Evolutionary conservation across 169 alveolate genomes (phyloP), one percentile per base, ranked within the genome.

Genomic region (Toxoplasma gondii): DNA sequence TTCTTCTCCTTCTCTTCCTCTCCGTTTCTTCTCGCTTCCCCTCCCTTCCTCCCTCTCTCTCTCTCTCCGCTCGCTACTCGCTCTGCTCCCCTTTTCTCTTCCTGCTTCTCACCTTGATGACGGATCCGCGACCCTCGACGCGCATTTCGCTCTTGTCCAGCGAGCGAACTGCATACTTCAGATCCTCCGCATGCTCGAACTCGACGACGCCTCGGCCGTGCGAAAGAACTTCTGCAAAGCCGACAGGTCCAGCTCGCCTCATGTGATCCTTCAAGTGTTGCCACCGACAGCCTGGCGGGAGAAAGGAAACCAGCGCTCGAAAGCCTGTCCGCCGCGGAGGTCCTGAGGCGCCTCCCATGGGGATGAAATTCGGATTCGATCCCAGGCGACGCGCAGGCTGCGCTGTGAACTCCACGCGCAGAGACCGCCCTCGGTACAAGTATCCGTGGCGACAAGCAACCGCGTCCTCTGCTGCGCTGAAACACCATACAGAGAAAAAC

Each of bases 251-350:
- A 39, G 97, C 97, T 90, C 82, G 93, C 81, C 98, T 67, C 98
- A 97, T 97, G 90, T 95, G 96, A 92, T 97, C 98, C 96, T 97
- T 97, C 87, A 97, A 94, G 78, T 97, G 96, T 80, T 97, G 98
- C 98, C 98, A 97, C 45, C 96, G 84, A 88, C 97, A 96, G 84
- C 95, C 95, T 17, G 92, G 95, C 34, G 98, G 98, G 43, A 97
- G 88, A 91, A 92, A 93, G 87, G 95, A 88, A 49, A 97, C 96
- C 81, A 96, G 92, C 88, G 96, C 91, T 54, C 98, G 96, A 45
- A 93, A 93, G 43, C 96, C 98, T n/a, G 98, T 96, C 80, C 98
- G 96, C 91, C 87, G 29, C 39, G 74, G 74, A 17, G 67, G 64
- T 12, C 78, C 86, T 4, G 87, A 17, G 10, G 78, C 5, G 84